phyloP scores from a whole-genome alignment of 495 filamentous ascomycete species.

The Margaritispora aquatica region DNA sequence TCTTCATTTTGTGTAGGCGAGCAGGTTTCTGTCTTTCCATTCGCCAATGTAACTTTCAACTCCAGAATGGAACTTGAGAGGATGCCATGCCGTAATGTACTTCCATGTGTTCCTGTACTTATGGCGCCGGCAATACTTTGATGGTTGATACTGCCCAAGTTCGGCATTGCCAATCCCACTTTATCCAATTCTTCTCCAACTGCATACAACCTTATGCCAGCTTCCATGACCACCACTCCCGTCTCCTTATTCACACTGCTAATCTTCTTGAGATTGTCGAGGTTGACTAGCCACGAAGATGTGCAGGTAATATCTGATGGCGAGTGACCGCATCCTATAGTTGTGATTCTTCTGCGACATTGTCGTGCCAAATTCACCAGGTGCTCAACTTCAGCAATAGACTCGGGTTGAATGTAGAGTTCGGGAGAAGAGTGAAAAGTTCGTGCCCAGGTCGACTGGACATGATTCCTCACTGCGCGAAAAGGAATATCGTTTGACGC shows the following conservation, averaged over 20 bases:
- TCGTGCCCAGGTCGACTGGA: slow-evolving; percentile 94
- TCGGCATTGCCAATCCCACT: slow-evolving; percentile 73
- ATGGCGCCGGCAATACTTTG: slow-evolving; percentile 94
- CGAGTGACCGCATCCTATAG: slow-evolving; percentile 83
- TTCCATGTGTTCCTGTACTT: slow-evolving; percentile 88
- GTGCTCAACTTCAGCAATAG: slow-evolving; percentile 74
- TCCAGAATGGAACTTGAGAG: slow-evolving; percentile 67
- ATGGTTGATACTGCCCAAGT: slow-evolving; percentile 88
- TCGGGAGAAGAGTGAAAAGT: slow-evolving; percentile 85
- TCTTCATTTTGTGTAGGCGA: slow-evolving; percentile 62
- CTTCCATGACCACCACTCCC: slow-evolving; percentile 67
- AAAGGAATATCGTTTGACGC: slow-evolving; percentile 54
- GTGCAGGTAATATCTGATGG: slow-evolving; percentile 91
- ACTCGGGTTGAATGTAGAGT: slow-evolving; percentile 78
- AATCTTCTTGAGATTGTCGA: slow-evolving; percentile 74
- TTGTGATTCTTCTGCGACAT: slow-evolving; percentile 72
- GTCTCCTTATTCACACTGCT: slow-evolving; percentile 58
- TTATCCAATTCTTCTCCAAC: slow-evolving; percentile 64
- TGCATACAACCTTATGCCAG: slow-evolving; percentile 72
- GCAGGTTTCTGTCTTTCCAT: slow-evolving; percentile 70
- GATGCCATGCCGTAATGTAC: slow-evolving; percentile 74
- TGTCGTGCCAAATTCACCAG: slow-evolving; percentile 72
- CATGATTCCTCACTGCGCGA: slow-evolving; percentile 60
- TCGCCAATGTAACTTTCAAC: slow-evolving; percentile 75
- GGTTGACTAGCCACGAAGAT: slow-evolving; percentile 89